Base-by-base conservation (phyloP, 225 moss, liverwort and hornwort species). In the Sphagnum tenellum region DNA sequence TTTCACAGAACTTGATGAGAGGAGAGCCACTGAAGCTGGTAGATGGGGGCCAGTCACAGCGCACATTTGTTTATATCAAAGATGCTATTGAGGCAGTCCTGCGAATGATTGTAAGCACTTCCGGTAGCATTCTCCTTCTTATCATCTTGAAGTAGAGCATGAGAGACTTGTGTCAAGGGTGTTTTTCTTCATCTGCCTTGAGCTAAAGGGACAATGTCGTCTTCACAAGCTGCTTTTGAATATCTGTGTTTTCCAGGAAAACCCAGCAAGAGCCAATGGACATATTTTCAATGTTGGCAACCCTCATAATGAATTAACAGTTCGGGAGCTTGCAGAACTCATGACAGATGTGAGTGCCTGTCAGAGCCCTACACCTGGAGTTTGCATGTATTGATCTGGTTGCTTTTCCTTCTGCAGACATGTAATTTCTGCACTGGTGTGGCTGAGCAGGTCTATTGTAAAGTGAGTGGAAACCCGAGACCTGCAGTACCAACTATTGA, bases 281-380 rank as follows among this genome's bases (percentile, higher is more conserved):
- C 81, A 77, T 2, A 81, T 85, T 47, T 85, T 85, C 75, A 85
- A 85, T 56, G 84, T 85, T 2, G 84, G 84, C 61, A 85, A 85
- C 69, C 77, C 84, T 56, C 11, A 73, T 49, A 84, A 84, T 9
- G 81, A 84, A 69, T 73, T 73, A 44, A 74, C 71, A 2, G 66
- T 84, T 50, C 71, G 70, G 50, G 77, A 84, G 71, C 81, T 80
- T 1, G 84, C 84, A 2, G 80, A 84, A 72, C 65, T 84, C 44
- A 84, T 84, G 84, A 84, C 84, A 45, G 74, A 84, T 44, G 82
- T 76, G 52, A 71, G 67, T 56, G 3, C 7, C 47, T 50, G 7
- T 46, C 2, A 2, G 50, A 8, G 5, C n/a, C 7, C 4, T 12
- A 4, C 4, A 29, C 5, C 47, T 44, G 9, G 5, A 12, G 4